phyloP scores from a whole-genome alignment of 2,329 filamentous ascomycete species.

The Trichoderma lentiforme region DNA sequence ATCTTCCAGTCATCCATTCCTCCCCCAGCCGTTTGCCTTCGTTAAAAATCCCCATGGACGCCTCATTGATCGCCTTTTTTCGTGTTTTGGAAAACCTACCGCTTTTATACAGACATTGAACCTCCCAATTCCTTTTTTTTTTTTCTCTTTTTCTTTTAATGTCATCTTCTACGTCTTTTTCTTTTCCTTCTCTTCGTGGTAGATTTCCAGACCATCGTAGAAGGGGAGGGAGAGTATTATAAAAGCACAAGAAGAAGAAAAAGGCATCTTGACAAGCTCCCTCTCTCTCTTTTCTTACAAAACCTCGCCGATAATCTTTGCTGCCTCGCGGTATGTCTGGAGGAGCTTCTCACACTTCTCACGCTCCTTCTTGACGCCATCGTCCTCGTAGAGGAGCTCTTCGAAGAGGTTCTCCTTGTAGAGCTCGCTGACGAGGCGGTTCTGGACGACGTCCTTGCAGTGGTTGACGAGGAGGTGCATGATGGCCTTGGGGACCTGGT shows the following conservation, averaged over 20 bases:
- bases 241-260: background rate
- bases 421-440: slow-evolving; percentile 88
- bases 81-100: background rate
- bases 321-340: slow-evolving; percentile 93
- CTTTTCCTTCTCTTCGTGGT: background rate
- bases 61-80: slow-evolving; percentile 9
- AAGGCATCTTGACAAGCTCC: background rate
- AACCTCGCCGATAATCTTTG: slow-evolving; percentile 97
- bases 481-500: slow-evolving; percentile 96
- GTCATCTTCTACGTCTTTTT: background rate
- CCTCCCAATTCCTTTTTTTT: background rate
- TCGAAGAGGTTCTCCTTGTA: slow-evolving; percentile 91
- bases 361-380: slow-evolving; percentile 92
- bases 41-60: slow-evolving; percentile 12
- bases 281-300: slow-evolving; percentile 51
- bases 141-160: background rate
- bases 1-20: background rate
- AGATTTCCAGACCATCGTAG: background rate
- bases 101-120: background rate
- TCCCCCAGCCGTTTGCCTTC: background rate
- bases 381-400: slow-evolving; percentile 94
- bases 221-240: background rate
- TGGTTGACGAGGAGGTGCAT: slow-evolving; percentile 99
- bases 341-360: slow-evolving; percentile 98
- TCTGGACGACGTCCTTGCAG: slow-evolving; percentile 97